Evolutionary conservation across 306 rosid genomes (phyloP), one percentile per base, ranked within the genome.

Genomic region (Pueraria montana): DNA sequence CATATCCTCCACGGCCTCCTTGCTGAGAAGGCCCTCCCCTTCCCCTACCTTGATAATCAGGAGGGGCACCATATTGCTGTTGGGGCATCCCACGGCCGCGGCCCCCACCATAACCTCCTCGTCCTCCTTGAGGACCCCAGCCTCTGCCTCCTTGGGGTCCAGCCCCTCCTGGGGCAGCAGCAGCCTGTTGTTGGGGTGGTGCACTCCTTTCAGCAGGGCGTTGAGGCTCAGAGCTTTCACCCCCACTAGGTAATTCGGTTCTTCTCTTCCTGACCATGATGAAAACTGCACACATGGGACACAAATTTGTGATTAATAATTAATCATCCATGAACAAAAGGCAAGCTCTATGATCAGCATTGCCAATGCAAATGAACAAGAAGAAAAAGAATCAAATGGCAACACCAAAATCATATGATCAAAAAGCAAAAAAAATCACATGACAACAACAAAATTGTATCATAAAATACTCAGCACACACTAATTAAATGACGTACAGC

Each of bases 41-140:
- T 10, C 98, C 99, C 82, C 97, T 87, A 10, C 91, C 97, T 83
- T 92, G 98, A 84, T 89, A 92, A 0, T 90, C 98, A 7, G 89
- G 81, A 8, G 89, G 79, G 2, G 83, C 93, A 67, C 94, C 89
- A 73, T 91, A 86, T 76, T 92, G 98, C 72, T 92, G 97, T 74
- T 88, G 97, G 13, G 95, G 88, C 49, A 16, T 40, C 17, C 94
- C 95, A 2, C 89, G 90, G 1, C 93, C 92, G 1, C 89, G 89
- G 2, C 92, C 94, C 0, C 93, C 93, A 11, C 87, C 85, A 42
- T 82, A 78, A 1, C 88, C 92, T 2, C 92, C 93, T 0, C 92
- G 89, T 3, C 91, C 94, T 76, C 94, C 98, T 58, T 91, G 99
- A 1, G 94, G 85, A 66, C 64, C 87, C 88, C 89, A 87, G 32